These are phyloP conservation scores for Lanzia echinophila DNA, from an alignment of 2,329 filamentous ascomycete genomes.

Conservation along the genomic window DNA sequence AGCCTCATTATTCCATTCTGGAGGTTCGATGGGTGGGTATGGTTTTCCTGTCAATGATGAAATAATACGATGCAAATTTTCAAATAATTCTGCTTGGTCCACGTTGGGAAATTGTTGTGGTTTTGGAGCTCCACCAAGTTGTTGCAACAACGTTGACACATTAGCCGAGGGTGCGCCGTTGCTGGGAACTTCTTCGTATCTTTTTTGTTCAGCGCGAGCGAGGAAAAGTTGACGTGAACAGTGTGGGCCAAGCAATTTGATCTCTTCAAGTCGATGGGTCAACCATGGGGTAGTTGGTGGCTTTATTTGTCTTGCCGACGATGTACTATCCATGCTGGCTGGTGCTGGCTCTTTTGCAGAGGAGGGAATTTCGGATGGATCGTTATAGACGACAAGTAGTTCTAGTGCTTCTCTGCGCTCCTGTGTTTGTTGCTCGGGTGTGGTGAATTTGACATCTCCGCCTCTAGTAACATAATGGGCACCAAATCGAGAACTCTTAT, in stretches of 20 bases:
- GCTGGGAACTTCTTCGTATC: constrained; percentile 14
- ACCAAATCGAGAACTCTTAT: constrained; percentile 35
- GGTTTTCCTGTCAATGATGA: constrained; percentile 39
- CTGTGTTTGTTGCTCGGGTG: constrained; percentile 50
- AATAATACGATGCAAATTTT: constrained; percentile 21
- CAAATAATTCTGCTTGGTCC: constrained; percentile 15
- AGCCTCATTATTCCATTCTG: constrained; percentile 44
- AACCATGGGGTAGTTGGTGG: constrained; percentile 25
- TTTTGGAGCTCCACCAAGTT: constrained; percentile 12
- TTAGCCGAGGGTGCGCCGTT: constrained; percentile 11
- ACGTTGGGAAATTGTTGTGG: constrained; percentile 6
- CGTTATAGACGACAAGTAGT: constrained; percentile 44
- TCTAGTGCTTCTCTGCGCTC: constrained; percentile 51
- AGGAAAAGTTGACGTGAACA: constrained; percentile 18
- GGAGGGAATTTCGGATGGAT: constrained; percentile 29
- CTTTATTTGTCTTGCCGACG: constrained; percentile 17
- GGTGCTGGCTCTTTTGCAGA: constrained; percentile 29
- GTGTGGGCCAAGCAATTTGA: constrained; percentile 26
- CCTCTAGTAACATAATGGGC: constrained; percentile 48
- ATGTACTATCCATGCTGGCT: constrained; percentile 7
- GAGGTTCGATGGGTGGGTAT: constrained; percentile 45
- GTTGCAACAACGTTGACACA: constrained; percentile 15
- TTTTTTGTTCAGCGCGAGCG: constrained; percentile 11
- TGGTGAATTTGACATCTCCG: constrained; percentile 44
- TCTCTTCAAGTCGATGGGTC: constrained; percentile 25